Conservation (phyloP, 352 stramenopile genomes). For the Phytophthora boehmeriae region DNA sequence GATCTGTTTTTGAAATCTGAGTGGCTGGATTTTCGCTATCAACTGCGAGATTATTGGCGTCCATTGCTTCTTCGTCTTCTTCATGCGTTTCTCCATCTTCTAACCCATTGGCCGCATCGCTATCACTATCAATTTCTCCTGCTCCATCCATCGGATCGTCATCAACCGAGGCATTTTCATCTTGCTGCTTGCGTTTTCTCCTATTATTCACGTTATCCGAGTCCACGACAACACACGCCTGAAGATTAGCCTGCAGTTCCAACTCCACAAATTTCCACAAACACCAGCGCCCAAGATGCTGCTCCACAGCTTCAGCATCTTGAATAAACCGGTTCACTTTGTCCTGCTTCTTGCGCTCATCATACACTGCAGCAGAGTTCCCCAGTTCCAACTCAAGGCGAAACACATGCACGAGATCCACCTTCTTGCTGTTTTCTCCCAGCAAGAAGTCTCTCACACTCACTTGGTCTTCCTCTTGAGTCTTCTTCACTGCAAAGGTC, state of each 20-base stretch:
- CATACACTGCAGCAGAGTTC: conserved; percentile 72
- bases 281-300: conserved; percentile 78
- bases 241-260: conserved; percentile 75
- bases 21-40: neutral
- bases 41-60: conserved; percentile 2
- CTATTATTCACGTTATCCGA: conserved; percentile 63
- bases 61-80: conserved; percentile 15
- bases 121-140: conserved; percentile 20
- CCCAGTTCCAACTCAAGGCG: conserved; percentile 70
- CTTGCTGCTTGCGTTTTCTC: conserved; percentile 37
- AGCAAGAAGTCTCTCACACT: conserved; percentile 66
- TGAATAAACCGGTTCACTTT: conserved; percentile 75
- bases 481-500: conserved; percentile 32
- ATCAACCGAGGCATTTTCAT: neutral
- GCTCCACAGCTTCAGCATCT: conserved; percentile 65
- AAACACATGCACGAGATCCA: conserved; percentile 70
- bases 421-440: conserved; percentile 70
- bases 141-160: conserved; percentile 27
- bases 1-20: conserved; percentile 28
- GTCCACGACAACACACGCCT: conserved; percentile 69
- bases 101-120: conserved; percentile 25
- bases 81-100: conserved; percentile 36
- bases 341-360: conserved; percentile 78
- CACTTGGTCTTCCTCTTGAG: conserved; percentile 8
- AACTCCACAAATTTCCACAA: conserved; percentile 83